phyloP scores from a whole-genome alignment of 176 grass and related monocot genomes.

The Paspalum notatum region DNA sequence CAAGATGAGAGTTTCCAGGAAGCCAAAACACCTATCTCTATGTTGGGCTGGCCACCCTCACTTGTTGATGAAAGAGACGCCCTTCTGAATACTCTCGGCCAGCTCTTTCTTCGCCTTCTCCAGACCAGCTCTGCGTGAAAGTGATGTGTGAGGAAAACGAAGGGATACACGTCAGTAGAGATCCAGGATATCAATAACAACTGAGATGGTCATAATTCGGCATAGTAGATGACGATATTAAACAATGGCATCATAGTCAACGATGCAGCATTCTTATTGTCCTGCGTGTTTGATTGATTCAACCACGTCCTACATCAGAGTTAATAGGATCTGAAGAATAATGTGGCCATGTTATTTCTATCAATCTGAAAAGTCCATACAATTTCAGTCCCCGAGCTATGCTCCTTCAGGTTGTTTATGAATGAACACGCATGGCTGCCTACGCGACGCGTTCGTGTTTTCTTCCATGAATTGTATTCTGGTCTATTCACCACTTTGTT shows the following conservation, averaged over 20 bases:
- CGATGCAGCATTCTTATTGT: constrained; percentile 14
- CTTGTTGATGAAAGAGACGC: constrained; percentile 72
- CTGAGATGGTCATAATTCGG: constrained; percentile 5
- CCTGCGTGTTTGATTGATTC: not conserved
- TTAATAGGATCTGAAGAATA: not conserved
- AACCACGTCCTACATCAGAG: not conserved
- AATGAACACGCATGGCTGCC: not conserved
- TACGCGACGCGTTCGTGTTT: not conserved
- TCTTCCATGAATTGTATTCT: not conserved
- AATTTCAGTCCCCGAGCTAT: not conserved
- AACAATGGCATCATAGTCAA: not conserved
- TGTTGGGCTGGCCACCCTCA: constrained; percentile 32
- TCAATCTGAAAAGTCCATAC: not conserved
- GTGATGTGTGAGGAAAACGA: constrained; percentile 2
- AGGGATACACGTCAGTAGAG: not conserved
- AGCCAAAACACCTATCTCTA: constrained; percentile 31
- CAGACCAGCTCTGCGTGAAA: constrained; percentile 60
- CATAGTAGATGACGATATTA: not conserved
- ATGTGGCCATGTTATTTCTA: not conserved
- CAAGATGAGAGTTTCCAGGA: not conserved
- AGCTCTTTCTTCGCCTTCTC: constrained; percentile 89
- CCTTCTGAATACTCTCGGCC: constrained; percentile 75
- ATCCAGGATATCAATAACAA: constrained; percentile 38
- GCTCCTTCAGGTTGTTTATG: not conserved
- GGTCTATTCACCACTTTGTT: not conserved